Conservation (phyloP, 192 early-diverging fungal genomes). For the Glomus cerebriforme region DNA sequence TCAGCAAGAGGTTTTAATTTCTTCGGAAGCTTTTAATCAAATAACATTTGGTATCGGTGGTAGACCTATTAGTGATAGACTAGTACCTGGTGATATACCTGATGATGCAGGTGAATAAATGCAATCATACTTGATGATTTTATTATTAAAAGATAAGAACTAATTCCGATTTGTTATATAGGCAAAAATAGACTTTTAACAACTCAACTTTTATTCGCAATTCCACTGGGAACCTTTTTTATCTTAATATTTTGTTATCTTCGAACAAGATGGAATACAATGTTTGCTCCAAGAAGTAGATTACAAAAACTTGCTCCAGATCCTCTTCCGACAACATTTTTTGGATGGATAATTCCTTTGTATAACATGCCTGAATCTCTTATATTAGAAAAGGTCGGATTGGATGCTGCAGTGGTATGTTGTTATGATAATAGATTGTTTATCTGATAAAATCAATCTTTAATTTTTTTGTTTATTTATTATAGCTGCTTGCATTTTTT, state of each 20-base stretch:
- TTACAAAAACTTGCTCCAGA: conserved; percentile 50
- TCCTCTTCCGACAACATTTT: conserved; percentile 42
- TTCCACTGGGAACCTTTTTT: conserved; percentile 28
- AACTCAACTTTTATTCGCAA: conserved; percentile 42
- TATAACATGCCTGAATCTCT: conserved; percentile 44
- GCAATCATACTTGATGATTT: too few relatives aligned
- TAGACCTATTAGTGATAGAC: too few relatives aligned
- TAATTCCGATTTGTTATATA: background rate
- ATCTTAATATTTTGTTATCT: conserved; percentile 45
- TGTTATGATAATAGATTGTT: background rate
- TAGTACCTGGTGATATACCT: too few relatives aligned
- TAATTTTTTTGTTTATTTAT: background rate
- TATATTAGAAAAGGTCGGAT: conserved; percentile 53
- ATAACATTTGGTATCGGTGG: too few relatives aligned
- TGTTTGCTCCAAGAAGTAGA: conserved; percentile 46
- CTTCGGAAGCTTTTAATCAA: too few relatives aligned
- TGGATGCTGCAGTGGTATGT: conserved; percentile 59
- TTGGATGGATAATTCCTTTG: conserved; percentile 57
- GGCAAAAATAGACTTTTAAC: conserved; percentile 39
- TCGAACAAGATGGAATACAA: conserved; percentile 41
- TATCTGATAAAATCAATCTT: background rate
- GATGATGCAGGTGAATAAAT: too few relatives aligned
- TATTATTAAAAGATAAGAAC: too few relatives aligned
- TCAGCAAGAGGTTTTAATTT: too few relatives aligned
- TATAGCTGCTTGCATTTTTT: conserved; percentile 59